Evolutionary conservation across 2,329 filamentous ascomycete species (phyloP).

Genomic region (Sclerotinia sclerotiorum): DNA sequence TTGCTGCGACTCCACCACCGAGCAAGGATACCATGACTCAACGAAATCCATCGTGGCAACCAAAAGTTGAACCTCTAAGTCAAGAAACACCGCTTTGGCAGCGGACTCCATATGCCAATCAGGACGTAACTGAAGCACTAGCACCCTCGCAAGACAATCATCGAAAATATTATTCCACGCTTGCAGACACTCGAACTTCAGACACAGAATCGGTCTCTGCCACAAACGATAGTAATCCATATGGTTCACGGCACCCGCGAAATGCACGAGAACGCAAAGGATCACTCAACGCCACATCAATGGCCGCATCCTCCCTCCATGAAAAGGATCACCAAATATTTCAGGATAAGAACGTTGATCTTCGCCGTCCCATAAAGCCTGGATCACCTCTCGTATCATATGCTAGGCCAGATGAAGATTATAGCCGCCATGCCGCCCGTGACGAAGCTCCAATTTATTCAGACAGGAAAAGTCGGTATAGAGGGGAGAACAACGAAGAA

Average conservation of each 20-base stretch:
- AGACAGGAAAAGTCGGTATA: constrained; percentile 29
- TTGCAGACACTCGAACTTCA: constrained; percentile 24
- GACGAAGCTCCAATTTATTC: constrained; percentile 29
- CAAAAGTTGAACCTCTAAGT: constrained; percentile 11
- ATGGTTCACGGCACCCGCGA: constrained; percentile 34
- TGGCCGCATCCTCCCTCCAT: not conserved
- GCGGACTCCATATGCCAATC: constrained; percentile 22
- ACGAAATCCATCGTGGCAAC: constrained; percentile 5
- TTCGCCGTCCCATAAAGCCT: not conserved
- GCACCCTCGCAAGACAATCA: constrained; percentile 39
- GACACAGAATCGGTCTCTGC: constrained; percentile 25
- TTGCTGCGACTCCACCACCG: constrained; percentile 36
- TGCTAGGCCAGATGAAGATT: constrained; percentile 23
- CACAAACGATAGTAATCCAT: constrained; percentile 31
- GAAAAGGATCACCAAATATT: not conserved
- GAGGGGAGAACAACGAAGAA: constrained; percentile 29
- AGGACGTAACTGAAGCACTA: constrained; percentile 27
- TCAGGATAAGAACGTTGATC: not conserved
- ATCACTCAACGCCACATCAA: not conserved
- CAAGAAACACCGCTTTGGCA: constrained; percentile 13
- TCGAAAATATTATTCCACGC: constrained; percentile 36
- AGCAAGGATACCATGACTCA: constrained; percentile 1
- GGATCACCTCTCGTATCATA: constrained; percentile 15
- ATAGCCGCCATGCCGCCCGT: constrained; percentile 28
- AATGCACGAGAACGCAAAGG: constrained; percentile 26